Percentiles rank a stretch among this genome's conserved stretches.
Evolutionary conservation across 2,329 filamentous ascomycete species (phyloP).

Genomic region (Trichoderma breve): DNA sequence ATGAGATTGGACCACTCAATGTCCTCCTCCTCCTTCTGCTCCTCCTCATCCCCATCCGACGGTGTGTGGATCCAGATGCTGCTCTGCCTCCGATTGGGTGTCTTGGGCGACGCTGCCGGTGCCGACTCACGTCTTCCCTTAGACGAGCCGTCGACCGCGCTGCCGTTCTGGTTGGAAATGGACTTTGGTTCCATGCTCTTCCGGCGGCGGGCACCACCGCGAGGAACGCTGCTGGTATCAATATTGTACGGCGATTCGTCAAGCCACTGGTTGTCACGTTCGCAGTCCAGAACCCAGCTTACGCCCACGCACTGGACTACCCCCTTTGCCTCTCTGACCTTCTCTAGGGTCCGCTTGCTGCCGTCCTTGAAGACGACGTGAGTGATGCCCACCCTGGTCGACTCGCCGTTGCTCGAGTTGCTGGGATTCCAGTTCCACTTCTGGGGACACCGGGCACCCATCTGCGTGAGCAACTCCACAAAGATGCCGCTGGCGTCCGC

Average conservation of each 20-base stretch:
- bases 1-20: slow-evolving; percentile 44
- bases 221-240: slow-evolving; percentile 64
- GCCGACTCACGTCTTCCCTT: slow-evolving; percentile 29
- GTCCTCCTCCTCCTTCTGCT: slow-evolving; percentile 39
- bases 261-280: slow-evolving; percentile 73
- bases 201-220: slow-evolving; percentile 67
- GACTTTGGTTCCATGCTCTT: slow-evolving; percentile 80
- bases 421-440: slow-evolving; percentile 70
- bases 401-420: slow-evolving; percentile 36
- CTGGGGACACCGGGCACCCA: slow-evolving; percentile 78
- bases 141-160: slow-evolving; percentile 48
- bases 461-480: slow-evolving; percentile 71
- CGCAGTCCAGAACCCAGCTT: slow-evolving; percentile 83
- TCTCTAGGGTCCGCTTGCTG: slow-evolving; percentile 74
- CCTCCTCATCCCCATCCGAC: slow-evolving; percentile 42
- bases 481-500: slow-evolving; percentile 80
- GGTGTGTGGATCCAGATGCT: slow-evolving; percentile 56
- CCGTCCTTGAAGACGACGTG: slow-evolving; percentile 92
- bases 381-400: slow-evolving; percentile 68
- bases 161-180: slow-evolving; percentile 67
- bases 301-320: slow-evolving; percentile 84
- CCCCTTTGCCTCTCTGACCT: slow-evolving; percentile 68
- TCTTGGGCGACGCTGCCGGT: slow-evolving; percentile 42
- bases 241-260: slow-evolving; percentile 69
- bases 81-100: slow-evolving; percentile 55